Conservation (phyloP, 192 early-diverging fungal species). For the Coemansia sp. region DNA sequence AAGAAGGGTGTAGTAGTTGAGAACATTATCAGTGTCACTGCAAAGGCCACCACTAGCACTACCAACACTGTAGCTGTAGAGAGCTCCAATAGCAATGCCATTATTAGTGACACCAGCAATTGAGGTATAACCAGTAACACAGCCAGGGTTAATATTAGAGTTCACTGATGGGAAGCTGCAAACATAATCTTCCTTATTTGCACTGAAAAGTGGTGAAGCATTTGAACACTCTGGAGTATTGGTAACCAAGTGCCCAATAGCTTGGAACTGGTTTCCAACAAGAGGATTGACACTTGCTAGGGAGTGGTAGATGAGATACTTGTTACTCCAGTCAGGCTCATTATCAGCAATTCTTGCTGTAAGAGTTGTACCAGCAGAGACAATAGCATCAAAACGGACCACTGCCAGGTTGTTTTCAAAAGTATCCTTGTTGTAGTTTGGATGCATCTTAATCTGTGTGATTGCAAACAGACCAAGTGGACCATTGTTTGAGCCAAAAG, state of each 20-base stretch:
- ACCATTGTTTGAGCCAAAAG: not conserved
- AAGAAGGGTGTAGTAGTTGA: constrained; percentile 24
- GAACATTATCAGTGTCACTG: not conserved
- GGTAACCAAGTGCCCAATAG: not conserved
- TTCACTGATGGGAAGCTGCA: constrained; percentile 11
- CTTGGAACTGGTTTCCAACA: not conserved
- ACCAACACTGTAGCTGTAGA: constrained; percentile 20
- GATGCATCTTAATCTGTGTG: not conserved
- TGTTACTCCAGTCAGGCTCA: not conserved
- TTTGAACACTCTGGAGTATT: not conserved
- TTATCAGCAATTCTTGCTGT: constrained; percentile 1
- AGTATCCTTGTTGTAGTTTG: constrained; percentile 15
- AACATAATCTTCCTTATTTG: constrained; percentile 11
- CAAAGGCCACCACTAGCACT: constrained; percentile 13
- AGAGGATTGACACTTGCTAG: not conserved
- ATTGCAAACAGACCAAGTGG: not conserved
- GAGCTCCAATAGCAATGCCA: constrained; percentile 3
- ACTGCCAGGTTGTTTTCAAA: constrained; percentile 38
- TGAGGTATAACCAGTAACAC: constrained; percentile 18
- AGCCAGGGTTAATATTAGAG: constrained; percentile 3
- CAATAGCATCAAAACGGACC: constrained; percentile 1
- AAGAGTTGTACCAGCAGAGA: not conserved
- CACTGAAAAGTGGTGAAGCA: constrained; percentile 2
- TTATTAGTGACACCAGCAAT: constrained; percentile 6
- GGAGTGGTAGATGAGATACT: not conserved